Base-by-base conservation (phyloP, 257 asterid species). In the Nicotiana noctiflora region DNA sequence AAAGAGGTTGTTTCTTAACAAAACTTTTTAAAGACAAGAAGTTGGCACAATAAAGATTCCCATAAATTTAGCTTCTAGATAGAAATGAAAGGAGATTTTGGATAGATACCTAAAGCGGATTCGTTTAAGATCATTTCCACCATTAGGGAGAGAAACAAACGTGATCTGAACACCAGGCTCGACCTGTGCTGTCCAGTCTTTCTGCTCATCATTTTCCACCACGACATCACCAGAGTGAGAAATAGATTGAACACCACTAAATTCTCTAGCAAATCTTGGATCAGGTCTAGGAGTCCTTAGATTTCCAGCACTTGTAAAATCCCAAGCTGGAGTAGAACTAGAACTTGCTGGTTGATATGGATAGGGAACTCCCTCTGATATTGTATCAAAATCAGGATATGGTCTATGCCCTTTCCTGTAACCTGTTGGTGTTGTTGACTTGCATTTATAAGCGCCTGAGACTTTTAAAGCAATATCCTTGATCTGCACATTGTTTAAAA, bases 131-230 rank as follows among this genome's bases (percentile, higher is more conserved):
- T 94, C 98, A 65, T 94, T 94, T 55, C 98, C 97, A 4, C 96
- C 97, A 5, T 88, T 85, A 11, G 94, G 96, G 82, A 94, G 94
- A 37, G 98, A 90, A 34, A 90, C 88, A 55, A 94, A 94, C 17
- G 97, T 93, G 67, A 94, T 91, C 72, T 93, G 98, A 19, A 94
- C 95, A 11, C 98, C 97, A 11, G 98, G 98, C 84, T 94, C 98
- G 19, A 94, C 98, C 75, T 94, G 98, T 1, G 98, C 97, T 64
- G 83, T 85, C 98, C 98, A 94, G 53, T 94, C 98, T 65, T 88
- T 91, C 4, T 88, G 91, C 18, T 81, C 94, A 19, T 90, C 97
- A 49, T 90, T 87, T 40, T 91, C 95, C 8, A 87, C 77, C 84
- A 88, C 88, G 57, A 89, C 90, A 4, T 87, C 93, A 18, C 88